Conservation (phyloP, 805 yeast species). For the Vanderwaltozyma polyspora region DNA sequence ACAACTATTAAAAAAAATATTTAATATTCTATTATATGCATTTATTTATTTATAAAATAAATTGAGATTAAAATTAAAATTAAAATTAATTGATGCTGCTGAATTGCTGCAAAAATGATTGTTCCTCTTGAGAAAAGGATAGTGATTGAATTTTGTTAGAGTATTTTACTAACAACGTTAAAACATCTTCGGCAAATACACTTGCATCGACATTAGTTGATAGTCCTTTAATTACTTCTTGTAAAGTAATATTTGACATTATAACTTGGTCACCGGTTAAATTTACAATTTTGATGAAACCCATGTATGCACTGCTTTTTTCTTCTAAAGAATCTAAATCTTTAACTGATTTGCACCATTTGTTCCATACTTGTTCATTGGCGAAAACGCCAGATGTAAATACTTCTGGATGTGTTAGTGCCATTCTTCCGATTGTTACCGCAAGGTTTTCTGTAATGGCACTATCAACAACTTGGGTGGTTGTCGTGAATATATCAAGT, state of each 20-base stretch:
- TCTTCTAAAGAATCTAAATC: slow-evolving; percentile 71
- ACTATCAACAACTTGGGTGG: slow-evolving; percentile 16
- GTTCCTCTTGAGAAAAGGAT: slow-evolving; percentile 13
- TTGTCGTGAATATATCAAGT: slow-evolving; percentile 20
- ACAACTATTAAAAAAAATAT: too few relatives aligned
- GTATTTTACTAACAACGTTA: slow-evolving; percentile 18
- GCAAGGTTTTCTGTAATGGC: slow-evolving; percentile 78
- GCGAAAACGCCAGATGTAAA: slow-evolving; percentile 37
- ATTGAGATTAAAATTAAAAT: too few relatives aligned
- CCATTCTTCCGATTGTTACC: slow-evolving; percentile 80
- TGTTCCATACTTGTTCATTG: slow-evolving; percentile 33
- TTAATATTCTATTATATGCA: too few relatives aligned
- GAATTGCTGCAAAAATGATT: slow-evolving; percentile 20
- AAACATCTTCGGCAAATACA: slow-evolving; percentile 22
- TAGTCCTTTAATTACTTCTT: slow-evolving; percentile 20
- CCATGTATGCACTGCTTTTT: slow-evolving; percentile 77
- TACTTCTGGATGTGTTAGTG: slow-evolving; percentile 47
- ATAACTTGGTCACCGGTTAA: slow-evolving; percentile 11
- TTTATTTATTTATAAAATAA: too few relatives aligned
- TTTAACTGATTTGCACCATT: slow-evolving; percentile 64
- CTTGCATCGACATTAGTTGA: slow-evolving; percentile 20
- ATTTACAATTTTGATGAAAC: slow-evolving; percentile 61
- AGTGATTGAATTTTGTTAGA: slow-evolving; percentile 14
- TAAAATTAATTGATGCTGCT: too few relatives aligned
- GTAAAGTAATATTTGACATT: slow-evolving; percentile 15